A percentile compares a stretch with the other conserved stretches of the same genome.
phyloP scores from a whole-genome alignment of 2,329 filamentous ascomycete species.

The Fusarium fujikuroi region DNA sequence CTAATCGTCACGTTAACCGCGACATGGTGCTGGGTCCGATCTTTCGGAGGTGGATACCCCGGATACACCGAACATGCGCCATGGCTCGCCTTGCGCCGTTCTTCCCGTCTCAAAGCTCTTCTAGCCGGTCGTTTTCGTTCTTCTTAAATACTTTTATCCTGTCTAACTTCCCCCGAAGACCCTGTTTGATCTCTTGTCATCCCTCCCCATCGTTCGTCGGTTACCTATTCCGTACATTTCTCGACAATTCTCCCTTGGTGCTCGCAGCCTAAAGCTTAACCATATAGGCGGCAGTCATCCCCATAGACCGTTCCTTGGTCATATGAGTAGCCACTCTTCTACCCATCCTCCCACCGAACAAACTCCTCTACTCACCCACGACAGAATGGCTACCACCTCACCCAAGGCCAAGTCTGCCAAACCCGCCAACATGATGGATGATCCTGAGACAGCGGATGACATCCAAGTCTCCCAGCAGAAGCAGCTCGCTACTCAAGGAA shows the following conservation, averaged over 20 bases:
- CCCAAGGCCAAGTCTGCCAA: conserved; percentile 11
- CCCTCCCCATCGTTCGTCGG: background rate
- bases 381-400: conserved; percentile 11
- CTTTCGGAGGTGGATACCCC: conserved; percentile 25
- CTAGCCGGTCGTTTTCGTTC: conserved; percentile 17
- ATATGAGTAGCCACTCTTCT: conserved; percentile 17
- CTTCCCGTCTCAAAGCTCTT: conserved; percentile 33
- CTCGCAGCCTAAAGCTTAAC: no score
- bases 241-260: background rate
- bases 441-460: conserved; percentile 20
- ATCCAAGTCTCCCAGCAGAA: conserved; percentile 33
- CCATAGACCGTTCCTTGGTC: background rate
- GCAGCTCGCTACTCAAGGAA: conserved; percentile 31
- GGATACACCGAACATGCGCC: conserved; percentile 27
- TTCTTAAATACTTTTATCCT: conserved; percentile 12
- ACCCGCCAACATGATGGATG: conserved; percentile 30
- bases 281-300: no score
- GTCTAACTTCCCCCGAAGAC: background rate
- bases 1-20: conserved; percentile 1
- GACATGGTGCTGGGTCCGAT: conserved; percentile 10
- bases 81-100: conserved; percentile 14
- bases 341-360: conserved; percentile 7
- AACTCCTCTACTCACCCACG: conserved; percentile 8
- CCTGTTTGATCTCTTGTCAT: background rate
- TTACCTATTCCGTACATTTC: background rate